Base-by-base conservation (phyloP, 768 basidiomycete species). In the Udeniomyces megalosporus region DNA sequence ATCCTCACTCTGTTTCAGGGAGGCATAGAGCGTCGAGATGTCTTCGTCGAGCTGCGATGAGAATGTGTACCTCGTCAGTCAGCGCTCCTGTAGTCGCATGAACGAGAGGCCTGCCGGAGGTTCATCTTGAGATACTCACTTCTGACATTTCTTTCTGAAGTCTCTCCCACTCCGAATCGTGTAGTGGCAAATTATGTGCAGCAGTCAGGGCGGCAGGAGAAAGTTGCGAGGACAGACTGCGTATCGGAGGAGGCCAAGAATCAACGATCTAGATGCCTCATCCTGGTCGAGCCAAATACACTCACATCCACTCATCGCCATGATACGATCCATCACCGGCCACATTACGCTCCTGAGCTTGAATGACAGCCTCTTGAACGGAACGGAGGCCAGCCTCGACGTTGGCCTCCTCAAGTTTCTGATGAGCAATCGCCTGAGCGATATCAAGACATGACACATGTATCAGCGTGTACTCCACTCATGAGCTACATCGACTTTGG, bases 261-360 rank as follows among this genome's bases (percentile, higher is more conserved):
- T 17, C 15, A 10, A 34, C 31, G 4, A 34, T 38, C 22, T 42
- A 15, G 46, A 62, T 24, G 1, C 14, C 2, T 56, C 26, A 42
- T 48, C 26, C 20, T 3, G 29, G 1, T 4, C 12, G 24, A 20
- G 24, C n/a, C 17, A 22, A 34, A 20, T 1, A 5, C 11, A 62
- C 61, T 49, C 26, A 62, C 61, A 62, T 48, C 61, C 61, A 62
- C 44, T 62, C 61, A 35, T 62, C 61, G n/a, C 61, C 61, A 15
- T 47, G 22, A 14, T 55, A 45, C 8, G 14, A 26, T 34, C 15
- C 24, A 28, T 55, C 54, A 8, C 26, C 38, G 35, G 31, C 20
- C n/a, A 22, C 38, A 1, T 32, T 22, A 24, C 44, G 29, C 34
- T 32, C 51, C 28, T 29, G 49, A 2, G 28, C 49, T 38, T 32